Conservation (phyloP, 2,329 filamentous ascomycete genomes). For the Fusarium ambrosium region DNA sequence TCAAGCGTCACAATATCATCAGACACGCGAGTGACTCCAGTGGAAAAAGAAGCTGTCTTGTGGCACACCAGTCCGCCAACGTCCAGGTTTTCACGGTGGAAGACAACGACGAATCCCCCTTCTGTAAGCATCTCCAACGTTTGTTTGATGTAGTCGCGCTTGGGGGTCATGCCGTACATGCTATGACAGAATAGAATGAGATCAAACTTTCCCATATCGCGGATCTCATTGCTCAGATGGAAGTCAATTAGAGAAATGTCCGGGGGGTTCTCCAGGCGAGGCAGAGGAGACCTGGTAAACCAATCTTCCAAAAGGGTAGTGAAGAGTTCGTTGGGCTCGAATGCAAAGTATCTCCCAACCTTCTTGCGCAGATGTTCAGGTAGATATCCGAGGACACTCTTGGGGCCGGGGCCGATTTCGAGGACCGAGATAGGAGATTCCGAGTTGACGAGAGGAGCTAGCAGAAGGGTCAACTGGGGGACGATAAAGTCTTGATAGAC, state of each 20-base stretch:
- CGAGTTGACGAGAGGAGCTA: constrained; percentile 58
- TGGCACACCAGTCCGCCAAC: constrained; percentile 64
- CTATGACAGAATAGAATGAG: constrained; percentile 74
- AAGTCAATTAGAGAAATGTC: constrained; percentile 59
- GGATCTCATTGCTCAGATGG: constrained; percentile 42
- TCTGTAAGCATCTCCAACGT: constrained; percentile 63
- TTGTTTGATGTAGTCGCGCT: constrained; percentile 59
- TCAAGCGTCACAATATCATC: constrained; percentile 62
- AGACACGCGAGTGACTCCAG: constrained; percentile 57
- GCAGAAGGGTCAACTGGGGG: constrained; percentile 58
- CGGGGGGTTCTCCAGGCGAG: constrained; percentile 55
- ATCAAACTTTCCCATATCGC: constrained; percentile 60
- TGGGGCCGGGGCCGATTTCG: constrained; percentile 71
- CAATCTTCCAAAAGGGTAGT: constrained; percentile 58
- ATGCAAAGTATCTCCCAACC: constrained; percentile 65
- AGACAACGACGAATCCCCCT: constrained; percentile 63
- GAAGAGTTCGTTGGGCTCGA: constrained; percentile 66
- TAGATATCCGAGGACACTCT: constrained; percentile 66
- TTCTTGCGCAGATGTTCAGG: constrained; percentile 57
- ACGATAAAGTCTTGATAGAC: constrained; percentile 66
- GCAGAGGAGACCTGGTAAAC: constrained; percentile 57
- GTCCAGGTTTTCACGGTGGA: constrained; percentile 66
- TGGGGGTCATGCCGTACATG: constrained; percentile 71
- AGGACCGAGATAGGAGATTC: constrained; percentile 63
- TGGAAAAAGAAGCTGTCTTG: constrained; percentile 61